Conservation (phyloP, 2,329 filamentous ascomycete species). For the Blumeriella jaapii region DNA sequence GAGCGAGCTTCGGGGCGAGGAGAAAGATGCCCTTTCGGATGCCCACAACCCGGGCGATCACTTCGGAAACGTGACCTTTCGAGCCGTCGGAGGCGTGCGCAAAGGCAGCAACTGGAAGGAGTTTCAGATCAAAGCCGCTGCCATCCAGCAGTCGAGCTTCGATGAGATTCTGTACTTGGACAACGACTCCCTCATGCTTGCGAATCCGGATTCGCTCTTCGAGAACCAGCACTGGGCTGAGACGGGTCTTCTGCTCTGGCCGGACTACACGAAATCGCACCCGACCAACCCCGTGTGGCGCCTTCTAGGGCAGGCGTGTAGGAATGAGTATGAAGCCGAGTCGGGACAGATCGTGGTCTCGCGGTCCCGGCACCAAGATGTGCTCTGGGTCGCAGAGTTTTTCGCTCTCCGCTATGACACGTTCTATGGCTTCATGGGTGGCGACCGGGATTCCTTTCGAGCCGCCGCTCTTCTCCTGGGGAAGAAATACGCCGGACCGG, state of each 20-base stretch:
- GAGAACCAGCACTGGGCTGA: slow-evolving; percentile 12
- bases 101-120: slow-evolving; percentile 16
- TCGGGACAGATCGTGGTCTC: slow-evolving; percentile 15
- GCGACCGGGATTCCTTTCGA: slow-evolving; percentile 15
- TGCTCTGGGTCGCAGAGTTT: slow-evolving; percentile 16
- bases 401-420: slow-evolving; percentile 12
- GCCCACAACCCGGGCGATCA: background rate
- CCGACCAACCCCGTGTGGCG: slow-evolving; percentile 15
- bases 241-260: slow-evolving; percentile 14
- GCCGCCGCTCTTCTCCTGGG: slow-evolving; percentile 11
- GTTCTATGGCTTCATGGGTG: slow-evolving; percentile 16
- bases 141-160: slow-evolving; percentile 16
- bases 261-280: slow-evolving; percentile 15
- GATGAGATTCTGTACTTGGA: slow-evolving; percentile 16
- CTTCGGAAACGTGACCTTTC: slow-evolving; percentile 7
- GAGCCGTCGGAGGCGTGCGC: slow-evolving; percentile 8
- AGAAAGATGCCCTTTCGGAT: slow-evolving; percentile 3
- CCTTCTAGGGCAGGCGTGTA: slow-evolving; percentile 9
- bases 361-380: slow-evolving; percentile 11
- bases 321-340: slow-evolving; percentile 16
- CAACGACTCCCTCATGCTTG: slow-evolving; percentile 13
- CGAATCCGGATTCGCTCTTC: slow-evolving; percentile 13
- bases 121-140: slow-evolving; percentile 16
- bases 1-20: slow-evolving; percentile 9
- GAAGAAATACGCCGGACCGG: slow-evolving; percentile 12